Evolutionary conservation across 2,329 filamentous ascomycete genomes (phyloP).

Genomic region (Aspergillus ochraceus): DNA sequence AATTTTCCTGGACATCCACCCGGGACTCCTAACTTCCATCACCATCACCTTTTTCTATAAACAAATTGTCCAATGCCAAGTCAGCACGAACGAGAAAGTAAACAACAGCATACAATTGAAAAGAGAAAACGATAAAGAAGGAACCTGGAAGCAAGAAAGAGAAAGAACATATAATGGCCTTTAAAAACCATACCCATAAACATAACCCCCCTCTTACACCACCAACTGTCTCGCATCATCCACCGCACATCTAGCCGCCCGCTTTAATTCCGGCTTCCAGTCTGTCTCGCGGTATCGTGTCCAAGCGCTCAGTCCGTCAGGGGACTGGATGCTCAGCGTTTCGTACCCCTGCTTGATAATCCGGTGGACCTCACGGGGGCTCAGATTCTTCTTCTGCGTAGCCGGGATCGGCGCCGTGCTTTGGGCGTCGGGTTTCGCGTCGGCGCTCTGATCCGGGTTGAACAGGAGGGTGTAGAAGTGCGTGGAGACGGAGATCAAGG

Average conservation of each 20-base stretch:
- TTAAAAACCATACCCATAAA: not conserved
- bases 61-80: not conserved
- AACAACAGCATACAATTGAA: not conserved
- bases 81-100: not conserved
- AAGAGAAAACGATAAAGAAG: not conserved
- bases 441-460: conserved; percentile 49
- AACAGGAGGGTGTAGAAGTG: conserved; percentile 84
- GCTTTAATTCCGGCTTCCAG: conserved; percentile 81
- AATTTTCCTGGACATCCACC: not conserved
- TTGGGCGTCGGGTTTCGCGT: conserved; percentile 13
- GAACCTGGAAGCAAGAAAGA: not conserved
- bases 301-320: conserved; percentile 83
- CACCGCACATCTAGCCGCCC: conserved; percentile 77
- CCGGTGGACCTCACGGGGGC: conserved; percentile 78
- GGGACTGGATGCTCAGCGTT: conserved; percentile 85
- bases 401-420: conserved; percentile 30
- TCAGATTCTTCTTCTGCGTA: conserved; percentile 64
- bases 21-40: not conserved
- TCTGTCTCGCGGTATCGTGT: conserved; percentile 84
- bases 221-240: conserved; percentile 60
- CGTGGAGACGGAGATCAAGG: conserved; percentile 71
- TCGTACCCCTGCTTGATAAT: conserved; percentile 98
- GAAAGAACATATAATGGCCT: not conserved
- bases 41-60: conserved; percentile 1
- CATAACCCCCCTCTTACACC: conserved; percentile 20